Percentiles rank a stretch among this genome's conserved stretches.
Evolutionary conservation across 2,329 filamentous ascomycete species (phyloP).

Genomic region (Metarhizium robertsii): DNA sequence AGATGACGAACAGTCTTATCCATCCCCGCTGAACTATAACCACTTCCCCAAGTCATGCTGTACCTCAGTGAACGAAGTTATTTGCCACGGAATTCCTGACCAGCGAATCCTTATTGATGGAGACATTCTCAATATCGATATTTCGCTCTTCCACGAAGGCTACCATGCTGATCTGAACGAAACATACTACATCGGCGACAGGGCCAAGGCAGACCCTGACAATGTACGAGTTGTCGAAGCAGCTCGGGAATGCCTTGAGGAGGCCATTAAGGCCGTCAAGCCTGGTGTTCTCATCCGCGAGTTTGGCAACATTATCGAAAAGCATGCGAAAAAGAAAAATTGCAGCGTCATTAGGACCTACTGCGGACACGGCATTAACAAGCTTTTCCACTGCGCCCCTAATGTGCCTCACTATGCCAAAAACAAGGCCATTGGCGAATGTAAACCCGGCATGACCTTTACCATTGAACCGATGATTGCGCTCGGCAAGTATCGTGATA

Average conservation of each 20-base stretch:
- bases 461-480: constrained; percentile 99
- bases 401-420: constrained; percentile 97
- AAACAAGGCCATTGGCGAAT: constrained; percentile 92
- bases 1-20: constrained; percentile 64
- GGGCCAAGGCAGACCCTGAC: constrained; percentile 73
- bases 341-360: constrained; percentile 95
- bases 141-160: constrained; percentile 86
- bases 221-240: constrained; percentile 86
- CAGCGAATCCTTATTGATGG: constrained; percentile 79
- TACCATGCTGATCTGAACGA: constrained; percentile 97
- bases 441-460: constrained; percentile 96
- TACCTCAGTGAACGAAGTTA: constrained; percentile 92
- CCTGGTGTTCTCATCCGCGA: constrained; percentile 88
- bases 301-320: constrained; percentile 91
- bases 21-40: constrained; percentile 90
- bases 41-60: constrained; percentile 97
- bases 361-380: constrained; percentile 92
- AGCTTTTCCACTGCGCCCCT: constrained; percentile 84
- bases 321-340: constrained; percentile 74
- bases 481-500: constrained; percentile 79
- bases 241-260: constrained; percentile 79
- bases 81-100: constrained; percentile 97
- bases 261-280: constrained; percentile 85
- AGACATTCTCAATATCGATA: constrained; percentile 95
- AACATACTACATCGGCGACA: constrained; percentile 95